Evolutionary conservation across 805 yeast species (phyloP), one percentile per base, ranked within the genome.

Genomic region (Millerozyma miso): DNA sequence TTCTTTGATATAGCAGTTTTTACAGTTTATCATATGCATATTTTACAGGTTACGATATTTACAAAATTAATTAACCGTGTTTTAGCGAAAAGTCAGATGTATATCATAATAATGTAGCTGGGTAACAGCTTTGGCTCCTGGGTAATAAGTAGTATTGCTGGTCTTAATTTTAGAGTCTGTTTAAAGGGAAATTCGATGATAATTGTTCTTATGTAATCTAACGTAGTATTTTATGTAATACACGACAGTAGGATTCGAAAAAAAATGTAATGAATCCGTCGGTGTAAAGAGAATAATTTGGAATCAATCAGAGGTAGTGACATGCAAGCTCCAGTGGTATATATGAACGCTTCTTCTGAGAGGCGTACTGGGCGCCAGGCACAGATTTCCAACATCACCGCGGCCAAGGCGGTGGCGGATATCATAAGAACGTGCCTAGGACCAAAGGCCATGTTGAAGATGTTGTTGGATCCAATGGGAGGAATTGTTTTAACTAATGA

Each of bases 341-440:
- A 70, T 52, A 56, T 70, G 63, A 70, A 91, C 73, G 85, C 97
- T 19, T 79, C 87, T 40, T 85, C 90, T 48, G 95, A 88, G 62
- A 83, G 99, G 59, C 96, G 93, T 62, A 82, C 89, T 32, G 99
- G 99, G 37, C 88, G 98, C 54, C 89, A 89, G 64, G 99, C 99
- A 2, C 99, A 93, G 69, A 77, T 88, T 48, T 87, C 97, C 48
- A 95, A 93, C 62, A 91, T 93, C 69, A 88, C 97, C 4, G 99
- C 99, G 3, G 99, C 99, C n/a, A 93, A 93, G 61, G 97, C 99
- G 1, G 98, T 91, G 34, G 95, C 97, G 0, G 99, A 93, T 65
- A 91, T 93, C 59, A 88, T 93, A 55, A 80, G 99, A 65, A 93
- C 99, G 19, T 93, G 99, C 76, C 74, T 93, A 47, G 99, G 99